Conservation (phyloP, 352 stramenopile species). For the Pythium chondricola region DNA sequence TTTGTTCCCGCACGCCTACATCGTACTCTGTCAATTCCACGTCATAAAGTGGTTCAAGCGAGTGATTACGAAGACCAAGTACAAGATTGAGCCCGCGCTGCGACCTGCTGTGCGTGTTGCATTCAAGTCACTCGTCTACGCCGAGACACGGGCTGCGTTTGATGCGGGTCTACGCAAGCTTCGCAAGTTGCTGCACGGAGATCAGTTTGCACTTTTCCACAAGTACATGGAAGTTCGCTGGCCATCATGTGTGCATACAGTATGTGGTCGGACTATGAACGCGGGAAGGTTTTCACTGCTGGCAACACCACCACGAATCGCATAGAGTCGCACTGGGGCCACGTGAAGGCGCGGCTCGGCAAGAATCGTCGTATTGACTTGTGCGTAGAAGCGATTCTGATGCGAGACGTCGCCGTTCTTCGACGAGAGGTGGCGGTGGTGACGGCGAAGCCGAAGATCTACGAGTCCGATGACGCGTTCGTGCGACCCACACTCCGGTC, state of each 20-base stretch:
- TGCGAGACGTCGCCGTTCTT: neutral
- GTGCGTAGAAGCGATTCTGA: neutral
- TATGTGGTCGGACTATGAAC: neutral
- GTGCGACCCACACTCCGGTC: no score
- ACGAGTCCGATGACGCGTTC: no score
- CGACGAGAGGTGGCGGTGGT: neutral
- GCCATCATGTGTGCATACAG: no score
- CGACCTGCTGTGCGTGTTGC: neutral
- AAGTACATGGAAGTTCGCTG: no score
- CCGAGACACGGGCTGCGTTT: neutral
- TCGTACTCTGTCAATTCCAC: slow-evolving; percentile 18
- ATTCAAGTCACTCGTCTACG: neutral
- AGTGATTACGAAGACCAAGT: neutral
- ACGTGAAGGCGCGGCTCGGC: neutral
- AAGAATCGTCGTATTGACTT: neutral
- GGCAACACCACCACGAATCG: neutral
- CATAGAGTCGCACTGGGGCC: neutral
- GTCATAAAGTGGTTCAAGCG: slow-evolving; percentile 3
- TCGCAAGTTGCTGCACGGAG: no score
- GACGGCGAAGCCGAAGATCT: no score
- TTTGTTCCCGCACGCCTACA: neutral
- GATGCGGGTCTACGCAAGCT: no score
- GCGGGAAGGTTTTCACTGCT: neutral
- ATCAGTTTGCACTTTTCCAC: no score
- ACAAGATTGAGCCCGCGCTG: neutral